Evolutionary conservation across 2,329 filamentous ascomycete genomes (phyloP), one percentile per base, ranked within the genome.

Genomic region (Paraphaeosphaeria sporulosa): DNA sequence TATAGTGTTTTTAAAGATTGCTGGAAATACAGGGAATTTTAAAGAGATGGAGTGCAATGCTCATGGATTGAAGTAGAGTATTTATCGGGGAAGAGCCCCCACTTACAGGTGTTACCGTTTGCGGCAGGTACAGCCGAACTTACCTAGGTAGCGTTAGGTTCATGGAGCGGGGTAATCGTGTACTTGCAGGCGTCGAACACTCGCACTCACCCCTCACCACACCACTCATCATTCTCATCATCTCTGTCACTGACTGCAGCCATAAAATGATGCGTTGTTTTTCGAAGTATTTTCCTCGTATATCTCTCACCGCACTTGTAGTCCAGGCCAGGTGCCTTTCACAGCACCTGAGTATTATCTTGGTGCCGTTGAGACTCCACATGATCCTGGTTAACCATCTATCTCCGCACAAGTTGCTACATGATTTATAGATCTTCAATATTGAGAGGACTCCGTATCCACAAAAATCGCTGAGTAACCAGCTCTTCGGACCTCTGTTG

Each of bases 131-230:
- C 23, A 54, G 1, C 23, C 44, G 44, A 30, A 15, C 34, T 25
- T 34, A 23, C 23, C 34, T 52, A 27, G 34, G 50, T 30, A 25
- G 49, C 36, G 49, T 19, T 53, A 13, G 17, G 6, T n/a, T 54
- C 5, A 15, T 27, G 8, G 27, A 54, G 51, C 51, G 51, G 51
- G 51, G 51, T 54, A 54, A 19, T 15, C 15, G n/a, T 51, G 30
- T 32, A 51, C 32, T 40, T 51, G n/a, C 38, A 15, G 38, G 17
- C n/a, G n/a, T n/a, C 15, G 36, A 40, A 40, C 17, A 19, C 17
- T n/a, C 38, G 19, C n/a, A 17, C n/a, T n/a, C 38, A 19, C 15
- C n/a, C 25, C 25, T 27, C 25, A 27, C 3, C 25, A 4, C 25
- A 27, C 3, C 25, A 27, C 25, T 27, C 25, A 27, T 27, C 25